Percentiles rank a stretch among this genome's conserved stretches.
Evolutionary conservation across 2,329 filamentous ascomycete species (phyloP).

Genomic region (Curvularia sp.): DNA sequence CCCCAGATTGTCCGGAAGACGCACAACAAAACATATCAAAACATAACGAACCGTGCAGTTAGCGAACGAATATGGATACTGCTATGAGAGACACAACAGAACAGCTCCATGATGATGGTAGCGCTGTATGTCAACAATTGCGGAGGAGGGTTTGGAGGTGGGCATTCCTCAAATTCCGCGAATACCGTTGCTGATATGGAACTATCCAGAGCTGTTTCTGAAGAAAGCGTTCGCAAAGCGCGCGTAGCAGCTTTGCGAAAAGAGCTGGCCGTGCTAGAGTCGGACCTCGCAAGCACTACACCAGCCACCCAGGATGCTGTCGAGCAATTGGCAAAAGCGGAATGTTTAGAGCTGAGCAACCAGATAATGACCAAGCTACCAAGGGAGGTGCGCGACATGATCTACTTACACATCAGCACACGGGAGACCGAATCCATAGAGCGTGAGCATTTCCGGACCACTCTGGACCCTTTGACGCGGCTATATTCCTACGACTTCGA

Average conservation of each 20-base stretch:
- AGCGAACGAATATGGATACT: background rate
- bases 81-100: background rate
- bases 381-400: constrained; percentile 30
- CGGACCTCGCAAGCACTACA: constrained; percentile 11
- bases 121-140: background rate
- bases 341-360: constrained; percentile 22
- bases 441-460: constrained; percentile 31
- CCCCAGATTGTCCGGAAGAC: background rate
- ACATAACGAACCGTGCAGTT: background rate
- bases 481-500: constrained; percentile 25
- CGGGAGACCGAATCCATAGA: constrained; percentile 20
- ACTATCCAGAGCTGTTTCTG: constrained; percentile 5
- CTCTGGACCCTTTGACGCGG: constrained; percentile 24
- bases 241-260: constrained; percentile 13
- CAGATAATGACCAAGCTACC: constrained; percentile 19
- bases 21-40: background rate
- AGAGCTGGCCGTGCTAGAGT: constrained; percentile 17
- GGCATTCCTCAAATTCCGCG: background rate
- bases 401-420: constrained; percentile 25
- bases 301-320: constrained; percentile 13
- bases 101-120: background rate
- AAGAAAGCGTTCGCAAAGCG: constrained; percentile 10
- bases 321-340: constrained; percentile 22
- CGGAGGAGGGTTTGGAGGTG: constrained; percentile 8
- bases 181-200: background rate